These are phyloP conservation scores for Filobasidium uniguttulatum DNA, from an alignment of 1,284 basidiomycete genomes.

Conservation along the genomic window DNA sequence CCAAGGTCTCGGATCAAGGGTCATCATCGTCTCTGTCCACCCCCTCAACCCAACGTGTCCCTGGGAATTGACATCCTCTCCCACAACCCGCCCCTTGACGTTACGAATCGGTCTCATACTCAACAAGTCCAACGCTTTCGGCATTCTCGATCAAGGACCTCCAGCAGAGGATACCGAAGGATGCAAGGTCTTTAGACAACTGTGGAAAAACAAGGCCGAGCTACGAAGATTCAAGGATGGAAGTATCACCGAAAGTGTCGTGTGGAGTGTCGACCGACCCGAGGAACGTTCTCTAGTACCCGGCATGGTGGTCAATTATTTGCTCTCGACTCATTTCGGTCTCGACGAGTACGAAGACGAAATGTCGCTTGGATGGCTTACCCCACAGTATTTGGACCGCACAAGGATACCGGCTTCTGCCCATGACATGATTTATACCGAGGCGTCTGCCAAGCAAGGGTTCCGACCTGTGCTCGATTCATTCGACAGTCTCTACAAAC, in stretches of 20 bases:
- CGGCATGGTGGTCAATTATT: slow-evolving; percentile 54
- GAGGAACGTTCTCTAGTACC: slow-evolving; percentile 73
- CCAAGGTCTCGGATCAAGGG: slow-evolving; percentile 56
- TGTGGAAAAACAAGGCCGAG: slow-evolving; percentile 90
- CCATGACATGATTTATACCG: slow-evolving; percentile 36
- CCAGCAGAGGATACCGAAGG: slow-evolving; percentile 48
- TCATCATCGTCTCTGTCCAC: slow-evolving; percentile 28
- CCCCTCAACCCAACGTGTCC: neutral
- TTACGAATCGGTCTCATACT: slow-evolving; percentile 60
- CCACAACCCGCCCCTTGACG: slow-evolving; percentile 38
- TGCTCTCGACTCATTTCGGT: slow-evolving; percentile 62
- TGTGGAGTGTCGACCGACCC: slow-evolving; percentile 52
- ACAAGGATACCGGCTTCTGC: slow-evolving; percentile 50
- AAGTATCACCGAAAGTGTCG: slow-evolving; percentile 78
- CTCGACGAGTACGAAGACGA: slow-evolving; percentile 43
- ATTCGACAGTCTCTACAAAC: slow-evolving; percentile 65
- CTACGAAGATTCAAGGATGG: slow-evolving; percentile 96
- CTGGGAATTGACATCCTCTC: slow-evolving; percentile 24
- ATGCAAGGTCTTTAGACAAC: slow-evolving; percentile 51
- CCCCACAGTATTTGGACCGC: slow-evolving; percentile 46
- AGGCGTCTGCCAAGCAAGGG: slow-evolving; percentile 43
- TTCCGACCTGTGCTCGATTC: slow-evolving; percentile 66
- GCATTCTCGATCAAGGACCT: slow-evolving; percentile 80
- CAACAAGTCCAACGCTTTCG: slow-evolving; percentile 55
- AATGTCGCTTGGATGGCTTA: slow-evolving; percentile 43